Evolutionary conservation across 1,139 yeast species (phyloP).

Genomic region (Barnettozyma hawaiiensis): DNA sequence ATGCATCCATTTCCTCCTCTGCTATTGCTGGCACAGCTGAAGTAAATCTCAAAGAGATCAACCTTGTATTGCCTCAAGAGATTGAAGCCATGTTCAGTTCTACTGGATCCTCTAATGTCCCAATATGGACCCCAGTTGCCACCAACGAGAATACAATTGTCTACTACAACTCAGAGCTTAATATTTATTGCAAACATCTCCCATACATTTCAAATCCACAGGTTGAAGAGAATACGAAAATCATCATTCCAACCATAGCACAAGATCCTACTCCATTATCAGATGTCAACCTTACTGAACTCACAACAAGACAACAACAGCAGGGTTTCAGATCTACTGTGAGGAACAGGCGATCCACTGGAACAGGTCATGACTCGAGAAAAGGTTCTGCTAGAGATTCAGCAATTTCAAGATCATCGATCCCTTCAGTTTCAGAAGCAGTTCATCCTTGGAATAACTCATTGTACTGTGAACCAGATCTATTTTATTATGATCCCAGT

Average conservation of each 20-base stretch:
- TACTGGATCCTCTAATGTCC: conserved; percentile 26
- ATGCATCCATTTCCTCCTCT: background rate
- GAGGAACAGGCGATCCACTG: conserved; percentile 14
- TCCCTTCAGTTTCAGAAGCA: conserved; percentile 14
- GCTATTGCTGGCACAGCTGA: background rate
- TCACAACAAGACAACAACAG: conserved; percentile 9
- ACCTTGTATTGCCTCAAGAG: conserved; percentile 30
- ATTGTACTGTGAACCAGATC: conserved; percentile 28
- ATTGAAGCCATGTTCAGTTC: conserved; percentile 32
- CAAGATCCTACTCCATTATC: conserved; percentile 11
- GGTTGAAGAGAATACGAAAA: conserved; percentile 29
- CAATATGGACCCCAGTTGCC: conserved; percentile 52
- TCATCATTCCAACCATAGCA: conserved; percentile 21
- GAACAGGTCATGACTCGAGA: conserved; percentile 13
- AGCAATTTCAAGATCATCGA: conserved; percentile 16
- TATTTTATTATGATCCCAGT: conserved; percentile 51
- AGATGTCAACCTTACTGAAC: conserved; percentile 8
- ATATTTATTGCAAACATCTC: conserved; percentile 49
- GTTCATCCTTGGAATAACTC: conserved; percentile 26
- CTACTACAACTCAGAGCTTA: conserved; percentile 54
- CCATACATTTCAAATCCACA: conserved; percentile 42
- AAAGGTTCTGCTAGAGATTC: conserved; percentile 16
- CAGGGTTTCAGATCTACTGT: conserved; percentile 9
- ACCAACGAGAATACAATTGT: conserved; percentile 51
- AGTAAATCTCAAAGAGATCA: conserved; percentile 18